Percentiles rank a stretch among this genome's conserved stretches.
These are phyloP conservation scores for Hortiboletus campestris DNA, from an alignment of 768 basidiomycete species.

Conservation along the genomic window DNA sequence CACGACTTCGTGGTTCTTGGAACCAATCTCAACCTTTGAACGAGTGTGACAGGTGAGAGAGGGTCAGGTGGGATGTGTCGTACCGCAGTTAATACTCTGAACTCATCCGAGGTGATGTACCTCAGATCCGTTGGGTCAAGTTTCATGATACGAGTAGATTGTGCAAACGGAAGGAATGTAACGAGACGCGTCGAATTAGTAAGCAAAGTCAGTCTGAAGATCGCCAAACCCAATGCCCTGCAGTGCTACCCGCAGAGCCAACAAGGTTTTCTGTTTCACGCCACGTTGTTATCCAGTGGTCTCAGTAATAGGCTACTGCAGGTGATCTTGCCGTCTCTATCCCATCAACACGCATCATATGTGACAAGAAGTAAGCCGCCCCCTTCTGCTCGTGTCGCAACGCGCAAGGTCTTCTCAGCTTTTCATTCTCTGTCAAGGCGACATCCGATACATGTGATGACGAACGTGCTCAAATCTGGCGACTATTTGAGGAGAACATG, in stretches of 20 bases:
- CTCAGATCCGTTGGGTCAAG: slow-evolving; percentile 92
- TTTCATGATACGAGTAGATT: slow-evolving; percentile 57
- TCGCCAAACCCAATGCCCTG: slow-evolving; percentile 13
- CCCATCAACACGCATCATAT: slow-evolving; percentile 1
- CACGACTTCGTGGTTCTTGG: slow-evolving; percentile 96
- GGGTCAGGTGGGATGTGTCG: slow-evolving; percentile 1
- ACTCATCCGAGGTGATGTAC: slow-evolving; percentile 90
- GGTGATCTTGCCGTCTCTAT: slow-evolving; percentile 20
- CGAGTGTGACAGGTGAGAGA: slow-evolving; percentile 3
- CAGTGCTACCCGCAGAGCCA: slow-evolving; percentile 30
- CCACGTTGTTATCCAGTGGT: background rate
- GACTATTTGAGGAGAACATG: slow-evolving; percentile 58
- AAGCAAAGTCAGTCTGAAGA: background rate
- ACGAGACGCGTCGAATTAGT: background rate
- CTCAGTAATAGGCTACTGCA: slow-evolving; percentile 21
- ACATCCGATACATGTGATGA: slow-evolving; percentile 35
- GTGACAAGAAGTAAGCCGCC: slow-evolving; percentile 17
- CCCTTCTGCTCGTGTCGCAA: background rate
- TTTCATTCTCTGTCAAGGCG: slow-evolving; percentile 23
- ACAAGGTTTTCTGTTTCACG: slow-evolving; percentile 29
- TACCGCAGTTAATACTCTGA: slow-evolving; percentile 94
- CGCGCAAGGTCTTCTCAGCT: slow-evolving; percentile 8
- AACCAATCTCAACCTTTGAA: slow-evolving; percentile 89
- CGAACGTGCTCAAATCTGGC: slow-evolving; percentile 50
- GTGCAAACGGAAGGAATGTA: background rate